Evolutionary conservation across 139 green algal genomes (phyloP).

Genomic region (Zygnema circumcarinatum): DNA sequence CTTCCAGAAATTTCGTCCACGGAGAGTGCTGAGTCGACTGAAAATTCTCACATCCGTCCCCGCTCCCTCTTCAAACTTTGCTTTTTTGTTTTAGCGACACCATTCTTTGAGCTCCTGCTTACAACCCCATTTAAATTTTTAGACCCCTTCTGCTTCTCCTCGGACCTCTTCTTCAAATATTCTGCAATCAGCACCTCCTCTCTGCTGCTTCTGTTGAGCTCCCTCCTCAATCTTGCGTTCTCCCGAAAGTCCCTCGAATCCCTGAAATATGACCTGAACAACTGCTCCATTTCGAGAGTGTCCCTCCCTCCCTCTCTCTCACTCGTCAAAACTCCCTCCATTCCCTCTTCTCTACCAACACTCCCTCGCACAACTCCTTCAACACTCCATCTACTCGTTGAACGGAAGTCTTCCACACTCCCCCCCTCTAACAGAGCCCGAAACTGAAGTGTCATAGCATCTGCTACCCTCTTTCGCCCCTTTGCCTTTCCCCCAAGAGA

Average conservation of each 20-base stretch:
- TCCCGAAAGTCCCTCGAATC: slow-evolving; percentile 27
- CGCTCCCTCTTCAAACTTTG: not conserved
- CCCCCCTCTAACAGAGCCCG: slow-evolving; percentile 15
- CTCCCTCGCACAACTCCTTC: not conserved
- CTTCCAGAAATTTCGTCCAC: no score
- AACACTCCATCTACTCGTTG: not conserved
- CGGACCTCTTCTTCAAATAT: no score
- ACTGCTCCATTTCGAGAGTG: not conserved
- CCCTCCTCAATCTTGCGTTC: slow-evolving; percentile 26
- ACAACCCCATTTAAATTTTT: no score
- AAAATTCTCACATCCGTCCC: no score
- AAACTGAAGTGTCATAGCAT: not conserved
- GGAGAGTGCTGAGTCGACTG: no score
- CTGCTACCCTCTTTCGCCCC: not conserved
- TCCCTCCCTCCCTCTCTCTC: slow-evolving; percentile 8
- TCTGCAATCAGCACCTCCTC: not conserved
- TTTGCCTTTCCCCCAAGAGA: slow-evolving; percentile 4
- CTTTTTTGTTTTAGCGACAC: not conserved
- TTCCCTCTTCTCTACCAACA: not conserved
- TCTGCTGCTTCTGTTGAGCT: not conserved
- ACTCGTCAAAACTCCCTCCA: not conserved
- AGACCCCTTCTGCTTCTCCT: no score
- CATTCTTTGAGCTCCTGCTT: not conserved
- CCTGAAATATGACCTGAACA: slow-evolving; percentile 15
- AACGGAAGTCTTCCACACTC: not conserved